Conservation (phyloP, 2,329 filamentous ascomycete species). For the Penicillium sp. region DNA sequence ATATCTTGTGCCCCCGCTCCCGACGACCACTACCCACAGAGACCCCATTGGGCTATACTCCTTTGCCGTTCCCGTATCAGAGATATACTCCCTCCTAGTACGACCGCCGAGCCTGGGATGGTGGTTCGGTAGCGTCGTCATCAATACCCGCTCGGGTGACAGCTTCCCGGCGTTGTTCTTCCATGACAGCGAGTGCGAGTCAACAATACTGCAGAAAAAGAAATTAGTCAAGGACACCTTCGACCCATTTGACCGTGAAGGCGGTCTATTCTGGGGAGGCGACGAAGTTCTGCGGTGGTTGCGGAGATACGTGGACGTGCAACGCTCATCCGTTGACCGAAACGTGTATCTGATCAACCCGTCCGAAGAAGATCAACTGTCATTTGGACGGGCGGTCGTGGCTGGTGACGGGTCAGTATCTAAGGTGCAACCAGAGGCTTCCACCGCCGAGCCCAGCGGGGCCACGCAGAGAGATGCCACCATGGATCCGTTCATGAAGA, state of each 20-base stretch:
- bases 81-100: slow-evolving; percentile 86
- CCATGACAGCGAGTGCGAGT: slow-evolving; percentile 94
- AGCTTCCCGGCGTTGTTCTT: slow-evolving; percentile 96
- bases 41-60: slow-evolving; percentile 75
- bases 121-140: slow-evolving; percentile 96
- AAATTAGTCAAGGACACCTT: slow-evolving; percentile 79
- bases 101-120: slow-evolving; percentile 90
- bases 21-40: slow-evolving; percentile 74
- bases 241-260: slow-evolving; percentile 81
- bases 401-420: slow-evolving; percentile 41
- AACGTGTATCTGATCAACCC: slow-evolving; percentile 92
- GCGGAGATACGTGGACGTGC: slow-evolving; percentile 75
- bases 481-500: slow-evolving; percentile 92
- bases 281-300: slow-evolving; percentile 94
- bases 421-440: slow-evolving; percentile 35
- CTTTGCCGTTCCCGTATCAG: slow-evolving; percentile 85
- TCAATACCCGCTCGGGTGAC: slow-evolving; percentile 87
- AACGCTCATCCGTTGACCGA: slow-evolving; percentile 80
- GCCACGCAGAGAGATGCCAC: slow-evolving; percentile 58
- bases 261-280: slow-evolving; percentile 89
- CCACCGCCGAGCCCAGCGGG: slow-evolving; percentile 31
- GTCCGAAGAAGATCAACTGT: slow-evolving; percentile 74
- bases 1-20: slow-evolving; percentile 87
- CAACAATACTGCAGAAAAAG: slow-evolving; percentile 91
- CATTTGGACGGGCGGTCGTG: slow-evolving; percentile 61